Evolutionary conservation across 352 stramenopile genomes (phyloP).

Genomic region (Pythium monospermum): DNA sequence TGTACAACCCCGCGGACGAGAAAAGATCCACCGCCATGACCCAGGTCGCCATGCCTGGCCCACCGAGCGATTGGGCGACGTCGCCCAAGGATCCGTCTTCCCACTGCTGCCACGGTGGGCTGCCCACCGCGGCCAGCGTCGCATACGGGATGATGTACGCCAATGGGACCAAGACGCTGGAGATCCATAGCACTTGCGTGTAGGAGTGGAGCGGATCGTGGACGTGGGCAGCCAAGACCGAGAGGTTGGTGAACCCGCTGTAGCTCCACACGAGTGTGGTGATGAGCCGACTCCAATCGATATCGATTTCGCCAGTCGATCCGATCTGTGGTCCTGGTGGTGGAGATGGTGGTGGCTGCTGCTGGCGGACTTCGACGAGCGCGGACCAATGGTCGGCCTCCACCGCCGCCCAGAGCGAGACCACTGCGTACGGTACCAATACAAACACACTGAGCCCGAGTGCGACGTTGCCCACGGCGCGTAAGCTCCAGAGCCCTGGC

Average conservation of each 20-base stretch:
- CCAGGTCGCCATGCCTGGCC: constrained; percentile 24
- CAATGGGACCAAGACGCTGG: constrained; percentile 32
- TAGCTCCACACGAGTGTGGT: constrained; percentile 46
- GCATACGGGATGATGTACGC: constrained; percentile 41
- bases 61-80: constrained; percentile 32
- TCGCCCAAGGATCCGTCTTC: constrained; percentile 29
- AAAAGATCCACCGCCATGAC: constrained; percentile 30
- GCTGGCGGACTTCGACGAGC: constrained; percentile 27
- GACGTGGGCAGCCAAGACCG: constrained; percentile 43
- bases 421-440: constrained; percentile 31
- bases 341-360: constrained; percentile 17
- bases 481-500: constrained; percentile 39
- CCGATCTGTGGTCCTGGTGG: no score
- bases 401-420: constrained; percentile 33
- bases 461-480: constrained; percentile 29
- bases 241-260: constrained; percentile 53
- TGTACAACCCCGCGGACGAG: constrained; percentile 40
- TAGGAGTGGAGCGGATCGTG: constrained; percentile 30
- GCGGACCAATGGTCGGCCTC: constrained; percentile 30
- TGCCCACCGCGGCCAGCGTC: constrained; percentile 27
- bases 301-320: constrained; percentile 11
- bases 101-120: constrained; percentile 46
- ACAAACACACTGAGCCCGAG: constrained; percentile 29
- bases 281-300: constrained; percentile 26
- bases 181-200: constrained; percentile 36